These are phyloP conservation scores for Termitomyces sp. DNA, from an alignment of 768 basidiomycete genomes.

Conservation along the genomic window DNA sequence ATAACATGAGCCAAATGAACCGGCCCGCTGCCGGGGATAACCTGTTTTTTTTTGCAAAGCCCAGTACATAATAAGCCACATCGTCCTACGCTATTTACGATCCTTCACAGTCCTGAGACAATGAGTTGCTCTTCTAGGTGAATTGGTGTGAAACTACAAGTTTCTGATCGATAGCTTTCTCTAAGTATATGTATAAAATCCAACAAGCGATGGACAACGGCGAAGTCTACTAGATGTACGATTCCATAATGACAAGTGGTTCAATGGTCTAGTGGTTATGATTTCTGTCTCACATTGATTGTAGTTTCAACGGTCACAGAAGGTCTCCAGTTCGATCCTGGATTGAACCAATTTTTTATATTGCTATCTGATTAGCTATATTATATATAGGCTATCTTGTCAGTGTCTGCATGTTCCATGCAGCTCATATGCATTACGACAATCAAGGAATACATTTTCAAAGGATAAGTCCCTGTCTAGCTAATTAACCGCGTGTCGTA, in stretches of 20 bases:
- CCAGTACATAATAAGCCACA: too few species aligned
- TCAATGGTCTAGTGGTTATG: constrained; percentile 26
- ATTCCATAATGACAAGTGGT: neutral
- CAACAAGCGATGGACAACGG: too few species aligned
- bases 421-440: neutral
- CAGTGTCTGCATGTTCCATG: too few species aligned
- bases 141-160: too few species aligned
- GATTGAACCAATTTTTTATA: constrained; percentile 34
- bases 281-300: constrained; percentile 33
- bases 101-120: too few species aligned
- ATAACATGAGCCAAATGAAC: constrained; percentile 5
- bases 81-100: too few species aligned
- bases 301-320: constrained; percentile 22
- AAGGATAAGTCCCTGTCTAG: neutral
- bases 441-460: neutral
- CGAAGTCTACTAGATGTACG: neutral
- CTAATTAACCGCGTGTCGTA: constrained; percentile 12
- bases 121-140: too few species aligned
- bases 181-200: too few species aligned
- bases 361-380: too few species aligned
- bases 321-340: constrained; percentile 40
- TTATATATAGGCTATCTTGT: too few species aligned
- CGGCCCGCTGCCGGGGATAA: neutral
- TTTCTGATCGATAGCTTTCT: too few species aligned
- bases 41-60: too few species aligned